Base-by-base conservation (phyloP, 1,284 basidiomycete genomes). In the Phenoliferia sp. region DNA sequence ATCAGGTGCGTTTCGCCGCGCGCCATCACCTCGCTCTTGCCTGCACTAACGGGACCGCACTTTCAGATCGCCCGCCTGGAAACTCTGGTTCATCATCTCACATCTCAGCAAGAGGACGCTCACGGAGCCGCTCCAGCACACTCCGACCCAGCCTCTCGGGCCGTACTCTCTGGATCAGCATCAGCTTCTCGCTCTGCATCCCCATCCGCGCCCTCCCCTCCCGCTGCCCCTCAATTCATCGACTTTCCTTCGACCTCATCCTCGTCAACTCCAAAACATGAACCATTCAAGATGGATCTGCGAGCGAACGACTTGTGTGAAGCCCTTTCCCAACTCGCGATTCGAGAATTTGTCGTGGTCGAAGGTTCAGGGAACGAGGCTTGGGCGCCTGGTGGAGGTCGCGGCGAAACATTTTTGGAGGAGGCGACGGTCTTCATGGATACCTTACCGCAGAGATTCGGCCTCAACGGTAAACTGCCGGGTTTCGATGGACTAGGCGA, bases 231-330 rank as follows among this genome's bases (percentile, higher is more conserved):
- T 44, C 36, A 54, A 22, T 10, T 33, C 54, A 15, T 57, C 44
- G 28, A 28, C 54, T 22, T 55, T 17, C 32, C 33, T 19, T n/a
- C 62, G 35, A 34, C 6, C 36, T 44, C 62, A 22, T 34, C 44
- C 10, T 35, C 58, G 12, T 50, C 62, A 2, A 26, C 12, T 15
- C 26, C 61, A 35, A 34, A 28, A 35, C 48, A 10, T 7, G 52
- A 28, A 9, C 33, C 10, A 29, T 36, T 35, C 16, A 36, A 60
- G 36, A 59, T 71, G 52, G 70, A 71, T 35, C 59, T 71, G 9
- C 70, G 70, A 15, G 65, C 65, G 5, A 67, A 69, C 66, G 70
- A 69, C 28, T 64, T 73, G 16, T 69, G 67, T 61, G 71, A 70
- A 33, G 69, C 63, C 15, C 60, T 72, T 50, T 61, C 63, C 3